These are phyloP conservation scores for Pythium dissimile DNA, from an alignment of 352 stramenopile species.

Conservation along the genomic window DNA sequence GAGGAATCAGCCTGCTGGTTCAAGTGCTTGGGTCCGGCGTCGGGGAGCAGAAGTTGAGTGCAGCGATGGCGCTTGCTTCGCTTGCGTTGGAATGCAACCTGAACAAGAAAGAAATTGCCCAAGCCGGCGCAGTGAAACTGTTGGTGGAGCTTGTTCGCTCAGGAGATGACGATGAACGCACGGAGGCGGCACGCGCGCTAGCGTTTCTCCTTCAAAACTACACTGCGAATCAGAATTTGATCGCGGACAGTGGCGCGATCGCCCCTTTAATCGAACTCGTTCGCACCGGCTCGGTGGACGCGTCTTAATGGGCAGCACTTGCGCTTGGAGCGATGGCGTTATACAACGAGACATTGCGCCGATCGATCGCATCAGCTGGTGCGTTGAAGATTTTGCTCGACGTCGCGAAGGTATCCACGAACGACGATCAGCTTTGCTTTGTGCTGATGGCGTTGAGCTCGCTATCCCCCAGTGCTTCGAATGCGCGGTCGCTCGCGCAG, in stretches of 20 bases:
- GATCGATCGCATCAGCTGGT: not conserved
- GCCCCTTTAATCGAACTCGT: not conserved
- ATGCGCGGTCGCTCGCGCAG: no score
- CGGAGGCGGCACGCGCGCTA: not conserved
- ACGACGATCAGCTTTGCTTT: no score
- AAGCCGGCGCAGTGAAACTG: not conserved
- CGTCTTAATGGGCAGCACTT: not conserved
- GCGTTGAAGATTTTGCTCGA: not conserved
- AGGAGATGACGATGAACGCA: not conserved
- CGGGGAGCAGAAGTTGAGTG: not conserved
- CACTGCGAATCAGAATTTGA: not conserved
- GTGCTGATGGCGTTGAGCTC: no score
- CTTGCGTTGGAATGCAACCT: not conserved
- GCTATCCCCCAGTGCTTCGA: no score
- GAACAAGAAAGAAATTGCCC: not conserved
- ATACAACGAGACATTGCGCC: not conserved
- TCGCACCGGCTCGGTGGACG: not conserved
- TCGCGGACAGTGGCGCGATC: not conserved
- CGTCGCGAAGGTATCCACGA: no score
- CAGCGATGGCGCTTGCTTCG: not conserved
- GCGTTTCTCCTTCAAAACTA: not conserved
- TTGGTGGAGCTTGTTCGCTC: not conserved
- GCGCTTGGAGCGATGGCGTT: not conserved
- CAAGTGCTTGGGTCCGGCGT: not conserved
- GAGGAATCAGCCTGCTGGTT: not conserved